Conservation (phyloP, 805 yeast genomes). For the Cyberlindnera mississippiensis region DNA sequence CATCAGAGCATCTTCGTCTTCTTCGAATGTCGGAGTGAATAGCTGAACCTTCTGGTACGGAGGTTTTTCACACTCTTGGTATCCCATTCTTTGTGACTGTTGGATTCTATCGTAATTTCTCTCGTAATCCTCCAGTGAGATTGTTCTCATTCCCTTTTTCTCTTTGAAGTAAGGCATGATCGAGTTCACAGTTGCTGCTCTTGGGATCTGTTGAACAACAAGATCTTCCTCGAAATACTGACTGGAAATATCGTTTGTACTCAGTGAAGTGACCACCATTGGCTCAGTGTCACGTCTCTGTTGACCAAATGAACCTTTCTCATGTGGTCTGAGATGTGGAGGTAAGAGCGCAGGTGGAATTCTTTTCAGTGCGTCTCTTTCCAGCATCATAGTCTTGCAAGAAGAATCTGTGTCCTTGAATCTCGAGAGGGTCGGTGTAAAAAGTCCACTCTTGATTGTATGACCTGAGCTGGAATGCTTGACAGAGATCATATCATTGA, state of each 20-base stretch:
- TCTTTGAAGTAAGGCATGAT: constrained; percentile 16
- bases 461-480: constrained; percentile 3
- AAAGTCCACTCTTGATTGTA: constrained; percentile 1
- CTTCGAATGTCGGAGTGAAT: constrained; percentile 6
- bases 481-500: not conserved
- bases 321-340: constrained; percentile 26
- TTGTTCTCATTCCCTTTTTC: constrained; percentile 16
- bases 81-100: not conserved
- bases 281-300: constrained; percentile 2
- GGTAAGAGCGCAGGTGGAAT: constrained; percentile 26
- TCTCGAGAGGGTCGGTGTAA: constrained; percentile 16
- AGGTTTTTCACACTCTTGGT: not conserved
- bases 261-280: constrained; percentile 1
- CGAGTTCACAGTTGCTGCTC: constrained; percentile 16
- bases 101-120: constrained; percentile 12
- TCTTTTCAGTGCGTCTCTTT: constrained; percentile 27
- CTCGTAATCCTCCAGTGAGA: constrained; percentile 24
- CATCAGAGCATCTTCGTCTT: not conserved
- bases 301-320: constrained; percentile 2
- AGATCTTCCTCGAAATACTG: constrained; percentile 9
- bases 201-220: constrained; percentile 23
- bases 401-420: constrained; percentile 3
- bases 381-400: constrained; percentile 16
- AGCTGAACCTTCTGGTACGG: not conserved
- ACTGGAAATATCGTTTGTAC: constrained; percentile 9